A percentile compares a stretch with the other conserved stretches of the same genome.
phyloP scores from a whole-genome alignment of 306 rosid species.

The Vigna angularis region DNA sequence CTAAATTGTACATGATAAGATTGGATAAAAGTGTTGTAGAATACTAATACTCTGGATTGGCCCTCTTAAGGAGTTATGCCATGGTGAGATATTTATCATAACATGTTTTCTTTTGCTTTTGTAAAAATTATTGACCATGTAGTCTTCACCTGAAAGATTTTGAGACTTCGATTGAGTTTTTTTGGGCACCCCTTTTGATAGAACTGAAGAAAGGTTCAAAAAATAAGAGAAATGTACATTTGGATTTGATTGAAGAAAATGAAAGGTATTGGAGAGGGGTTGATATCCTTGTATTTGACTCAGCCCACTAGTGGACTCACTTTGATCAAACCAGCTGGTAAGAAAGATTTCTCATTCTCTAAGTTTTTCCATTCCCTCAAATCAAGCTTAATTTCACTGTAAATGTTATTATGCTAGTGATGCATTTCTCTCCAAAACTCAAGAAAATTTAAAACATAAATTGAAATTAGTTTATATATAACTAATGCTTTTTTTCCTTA shows the following conservation, averaged over 20 bases:
- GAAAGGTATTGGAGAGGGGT: slow-evolving; percentile 89
- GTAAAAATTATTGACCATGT: slow-evolving; percentile 1
- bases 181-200: slow-evolving; percentile 86
- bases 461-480: too few species aligned
- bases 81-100: slow-evolving; percentile 52
- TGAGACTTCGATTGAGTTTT: slow-evolving; percentile 80
- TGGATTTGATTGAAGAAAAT: slow-evolving; percentile 87
- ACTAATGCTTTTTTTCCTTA: neutral
- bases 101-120: slow-evolving; percentile 9
- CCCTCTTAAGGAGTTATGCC: slow-evolving; percentile 41
- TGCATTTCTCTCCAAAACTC: too few species aligned
- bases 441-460: too few species aligned
- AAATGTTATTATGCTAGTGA: neutral
- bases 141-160: slow-evolving; percentile 62
- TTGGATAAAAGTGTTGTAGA: neutral
- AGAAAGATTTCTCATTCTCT: slow-evolving; percentile 38
- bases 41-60: neutral
- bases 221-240: slow-evolving; percentile 70
- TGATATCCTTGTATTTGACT: slow-evolving; percentile 83
- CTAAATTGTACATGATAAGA: too few species aligned
- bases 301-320: slow-evolving; percentile 98
- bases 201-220: slow-evolving; percentile 68
- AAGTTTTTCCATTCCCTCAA: slow-evolving; percentile 2
- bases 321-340: slow-evolving; percentile 73
- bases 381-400: neutral